Evolutionary conservation across 306 rosid species (phyloP).

Genomic region (Pterocarpus macrocarpus): DNA sequence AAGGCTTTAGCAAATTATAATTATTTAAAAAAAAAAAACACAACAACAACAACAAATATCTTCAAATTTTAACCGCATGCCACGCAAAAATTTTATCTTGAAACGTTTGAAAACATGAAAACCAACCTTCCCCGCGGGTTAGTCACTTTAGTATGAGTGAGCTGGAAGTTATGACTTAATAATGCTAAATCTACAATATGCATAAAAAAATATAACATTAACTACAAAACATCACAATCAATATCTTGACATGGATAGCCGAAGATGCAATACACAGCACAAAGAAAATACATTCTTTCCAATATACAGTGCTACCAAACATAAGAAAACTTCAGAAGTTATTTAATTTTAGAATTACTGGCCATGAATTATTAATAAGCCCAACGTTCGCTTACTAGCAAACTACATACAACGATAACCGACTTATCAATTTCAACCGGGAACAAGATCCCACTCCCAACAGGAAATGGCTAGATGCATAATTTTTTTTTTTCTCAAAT

Average conservation of each 20-base stretch:
- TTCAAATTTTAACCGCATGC: too few relatives aligned
- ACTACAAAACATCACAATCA: not conserved
- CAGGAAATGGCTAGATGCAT: constrained; percentile 25
- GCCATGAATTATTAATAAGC: constrained; percentile 20
- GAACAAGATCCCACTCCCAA: too few relatives aligned
- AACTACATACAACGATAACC: constrained; percentile 32
- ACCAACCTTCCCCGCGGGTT: not conserved
- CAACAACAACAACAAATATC: too few relatives aligned
- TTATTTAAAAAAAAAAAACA: too few relatives aligned
- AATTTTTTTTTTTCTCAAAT: not conserved
- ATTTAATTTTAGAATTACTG: not conserved
- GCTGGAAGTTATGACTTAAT: not conserved
- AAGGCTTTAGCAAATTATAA: too few relatives aligned
- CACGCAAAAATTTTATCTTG: not conserved
- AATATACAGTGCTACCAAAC: not conserved
- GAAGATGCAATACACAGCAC: not conserved
- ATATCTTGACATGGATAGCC: constrained; percentile 13
- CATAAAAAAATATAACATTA: not conserved
- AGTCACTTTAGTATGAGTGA: not conserved
- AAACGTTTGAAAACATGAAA: not conserved
- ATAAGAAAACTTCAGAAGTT: not conserved
- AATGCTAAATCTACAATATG: not conserved
- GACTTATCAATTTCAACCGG: constrained; percentile 15
- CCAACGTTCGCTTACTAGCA: not conserved
- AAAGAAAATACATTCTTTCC: not conserved